Percentiles rank a stretch among this genome's conserved stretches.
Evolutionary conservation across 1,284 basidiomycete genomes (phyloP).

Genomic region (Rhodotorula sp.): DNA sequence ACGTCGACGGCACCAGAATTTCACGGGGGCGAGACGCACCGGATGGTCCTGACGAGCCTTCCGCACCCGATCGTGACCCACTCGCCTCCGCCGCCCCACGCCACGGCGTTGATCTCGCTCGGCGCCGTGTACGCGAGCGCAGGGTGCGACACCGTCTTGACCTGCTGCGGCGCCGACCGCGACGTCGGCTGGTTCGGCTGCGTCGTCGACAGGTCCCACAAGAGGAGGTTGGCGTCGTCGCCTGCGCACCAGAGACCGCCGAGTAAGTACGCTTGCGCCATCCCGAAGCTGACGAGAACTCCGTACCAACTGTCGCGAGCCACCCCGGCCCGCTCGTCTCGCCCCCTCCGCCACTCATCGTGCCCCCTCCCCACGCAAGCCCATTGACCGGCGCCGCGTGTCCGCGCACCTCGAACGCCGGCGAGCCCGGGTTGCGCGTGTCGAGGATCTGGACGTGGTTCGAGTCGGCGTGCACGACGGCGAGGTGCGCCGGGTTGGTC

Average conservation of each 20-base stretch:
- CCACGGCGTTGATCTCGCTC: conserved; percentile 78
- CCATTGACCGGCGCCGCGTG: conserved; percentile 77
- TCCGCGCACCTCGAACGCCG: conserved; percentile 82
- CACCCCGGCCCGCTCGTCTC: conserved; percentile 67
- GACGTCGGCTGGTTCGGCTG: conserved; percentile 52
- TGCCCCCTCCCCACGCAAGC: conserved; percentile 75
- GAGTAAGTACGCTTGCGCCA: background rate
- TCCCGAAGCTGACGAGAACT: background rate
- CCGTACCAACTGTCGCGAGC: conserved; percentile 64
- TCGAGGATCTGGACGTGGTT: conserved; percentile 84
- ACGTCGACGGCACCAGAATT: background rate
- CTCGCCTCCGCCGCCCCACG: conserved; percentile 71
- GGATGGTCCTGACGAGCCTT: conserved; percentile 64
- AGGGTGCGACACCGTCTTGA: conserved; percentile 62
- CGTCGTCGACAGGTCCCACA: conserved; percentile 71
- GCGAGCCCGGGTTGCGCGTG: conserved; percentile 89
- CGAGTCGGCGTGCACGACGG: conserved; percentile 89
- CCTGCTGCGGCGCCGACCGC: conserved; percentile 28
- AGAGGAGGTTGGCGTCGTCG: conserved; percentile 84
- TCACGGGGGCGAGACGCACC: conserved; percentile 4
- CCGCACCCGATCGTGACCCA: conserved; percentile 89
- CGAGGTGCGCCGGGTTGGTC: conserved; percentile 82
- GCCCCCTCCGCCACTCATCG: conserved; percentile 32
- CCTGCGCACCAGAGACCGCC: too few species aligned
- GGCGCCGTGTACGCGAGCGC: conserved; percentile 78